phyloP scores from a whole-genome alignment of 129 eudicot genomes.

The Chrysanthemum lavandulifolium region DNA sequence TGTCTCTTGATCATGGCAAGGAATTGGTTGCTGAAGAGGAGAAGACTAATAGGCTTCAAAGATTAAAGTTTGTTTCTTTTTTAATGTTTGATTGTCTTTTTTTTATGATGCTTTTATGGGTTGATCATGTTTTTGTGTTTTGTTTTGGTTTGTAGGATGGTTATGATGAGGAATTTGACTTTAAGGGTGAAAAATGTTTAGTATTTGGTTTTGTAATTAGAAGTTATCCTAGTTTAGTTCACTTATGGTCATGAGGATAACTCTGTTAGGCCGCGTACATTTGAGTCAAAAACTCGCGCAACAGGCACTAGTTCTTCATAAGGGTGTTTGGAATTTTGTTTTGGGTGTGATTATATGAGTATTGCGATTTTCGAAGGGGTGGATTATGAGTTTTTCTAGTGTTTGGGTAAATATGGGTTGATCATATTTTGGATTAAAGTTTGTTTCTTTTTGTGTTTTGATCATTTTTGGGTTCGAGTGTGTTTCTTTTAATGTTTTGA shows the following conservation, averaged over 20 bases:
- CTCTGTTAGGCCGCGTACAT: no score
- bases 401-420: neutral
- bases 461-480: neutral
- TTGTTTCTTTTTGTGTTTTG: neutral
- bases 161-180: no score
- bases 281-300: no score
- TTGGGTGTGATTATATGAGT: no score
- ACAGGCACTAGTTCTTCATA: no score
- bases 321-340: no score
- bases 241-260: no score
- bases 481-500: neutral
- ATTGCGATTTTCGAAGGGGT: no score
- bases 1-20: conserved; percentile 63
- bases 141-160: neutral
- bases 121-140: neutral
- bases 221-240: no score
- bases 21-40: conserved; percentile 79
- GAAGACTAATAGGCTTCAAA: conserved; percentile 50
- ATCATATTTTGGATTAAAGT: neutral
- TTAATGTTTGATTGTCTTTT: conserved; percentile 11
- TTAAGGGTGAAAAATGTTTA: no score
- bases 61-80: conserved; percentile 62
- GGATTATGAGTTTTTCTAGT: no score
- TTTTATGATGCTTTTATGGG: neutral
- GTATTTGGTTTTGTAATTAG: no score